Conservation (phyloP, 305 asterid genomes). For the Withania somnifera region DNA sequence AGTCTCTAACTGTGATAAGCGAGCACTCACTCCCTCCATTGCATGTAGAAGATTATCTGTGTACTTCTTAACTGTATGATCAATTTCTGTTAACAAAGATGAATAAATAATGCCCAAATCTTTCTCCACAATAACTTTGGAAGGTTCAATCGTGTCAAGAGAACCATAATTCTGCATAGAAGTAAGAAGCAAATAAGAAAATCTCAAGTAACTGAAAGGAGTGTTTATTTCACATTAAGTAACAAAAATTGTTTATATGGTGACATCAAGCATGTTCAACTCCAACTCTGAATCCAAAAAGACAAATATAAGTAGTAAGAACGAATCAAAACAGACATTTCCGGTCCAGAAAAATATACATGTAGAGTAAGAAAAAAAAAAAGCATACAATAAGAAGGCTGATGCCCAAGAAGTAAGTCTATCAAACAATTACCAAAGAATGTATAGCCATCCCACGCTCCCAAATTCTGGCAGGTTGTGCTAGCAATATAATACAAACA, state of each 20-base stretch:
- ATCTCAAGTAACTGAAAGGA: background rate
- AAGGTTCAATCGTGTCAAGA: constrained; percentile 19
- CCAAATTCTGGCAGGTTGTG: background rate
- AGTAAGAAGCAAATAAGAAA: background rate
- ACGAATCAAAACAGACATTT: background rate
- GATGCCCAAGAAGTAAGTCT: background rate
- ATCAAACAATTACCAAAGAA: background rate
- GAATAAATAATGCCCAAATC: constrained; percentile 26
- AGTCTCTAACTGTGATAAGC: constrained; percentile 75
- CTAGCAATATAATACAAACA: background rate
- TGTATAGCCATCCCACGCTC: background rate
- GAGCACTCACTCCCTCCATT: constrained; percentile 65
- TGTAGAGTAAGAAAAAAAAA: background rate
- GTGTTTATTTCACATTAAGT: background rate
- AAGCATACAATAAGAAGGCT: background rate
- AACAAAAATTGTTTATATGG: background rate
- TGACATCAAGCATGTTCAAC: background rate
- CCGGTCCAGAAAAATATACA: background rate
- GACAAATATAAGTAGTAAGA: background rate
- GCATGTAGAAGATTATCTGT: constrained; percentile 67
- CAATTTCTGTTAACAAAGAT: constrained; percentile 60
- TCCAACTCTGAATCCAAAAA: background rate
- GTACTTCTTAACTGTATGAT: constrained; percentile 64
- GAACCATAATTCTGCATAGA: constrained; percentile 31
- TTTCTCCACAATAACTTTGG: constrained; percentile 29